Evolutionary conservation across 441 rosid species (phyloP).

Genomic region (Gossypium davidsonii): DNA sequence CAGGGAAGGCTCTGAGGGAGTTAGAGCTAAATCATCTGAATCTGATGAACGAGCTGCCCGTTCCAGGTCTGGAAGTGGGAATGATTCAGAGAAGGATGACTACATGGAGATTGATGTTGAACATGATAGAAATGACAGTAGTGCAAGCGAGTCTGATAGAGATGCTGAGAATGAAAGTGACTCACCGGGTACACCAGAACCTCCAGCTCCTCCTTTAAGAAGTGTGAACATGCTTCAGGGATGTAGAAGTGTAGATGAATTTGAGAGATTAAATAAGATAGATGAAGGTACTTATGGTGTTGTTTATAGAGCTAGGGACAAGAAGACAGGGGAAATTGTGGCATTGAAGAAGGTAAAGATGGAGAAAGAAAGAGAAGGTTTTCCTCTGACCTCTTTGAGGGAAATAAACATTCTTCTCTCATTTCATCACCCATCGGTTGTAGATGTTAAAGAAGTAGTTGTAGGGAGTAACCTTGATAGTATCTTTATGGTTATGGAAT

Average conservation of each 20-base stretch:
- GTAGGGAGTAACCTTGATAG: slow-evolving; percentile 94
- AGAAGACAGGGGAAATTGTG: slow-evolving; percentile 87
- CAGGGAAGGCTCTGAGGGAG: slow-evolving; percentile 51
- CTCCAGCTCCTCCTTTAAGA: slow-evolving; percentile 59
- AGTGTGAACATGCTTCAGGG: slow-evolving; percentile 93
- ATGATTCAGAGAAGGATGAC: slow-evolving; percentile 55
- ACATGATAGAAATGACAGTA: slow-evolving; percentile 23
- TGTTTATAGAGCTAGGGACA: slow-evolving; percentile 93
- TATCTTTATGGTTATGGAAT: slow-evolving; percentile 99
- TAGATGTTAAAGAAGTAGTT: slow-evolving; percentile 98
- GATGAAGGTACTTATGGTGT: slow-evolving; percentile 99
- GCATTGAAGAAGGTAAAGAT: slow-evolving; percentile 98
- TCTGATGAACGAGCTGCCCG: slow-evolving; percentile 49
- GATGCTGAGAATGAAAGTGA: slow-evolving; percentile 49
- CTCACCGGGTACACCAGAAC: slow-evolving; percentile 49
- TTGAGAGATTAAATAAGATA: slow-evolving; percentile 93
- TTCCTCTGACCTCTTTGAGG: slow-evolving; percentile 88
- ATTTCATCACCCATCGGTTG: slow-evolving; percentile 88
- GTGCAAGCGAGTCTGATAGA: slow-evolving; percentile 33
- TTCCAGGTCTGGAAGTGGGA: slow-evolving; percentile 49
- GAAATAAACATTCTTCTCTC: slow-evolving; percentile 97
- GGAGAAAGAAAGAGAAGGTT: slow-evolving; percentile 99
- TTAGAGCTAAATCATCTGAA: slow-evolving; percentile 50
- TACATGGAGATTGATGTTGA: slow-evolving; percentile 64
- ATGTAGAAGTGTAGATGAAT: slow-evolving; percentile 97